Base-by-base conservation (phyloP, 169 alveolate genomes). In the Besnoitia besnoiti region DNA sequence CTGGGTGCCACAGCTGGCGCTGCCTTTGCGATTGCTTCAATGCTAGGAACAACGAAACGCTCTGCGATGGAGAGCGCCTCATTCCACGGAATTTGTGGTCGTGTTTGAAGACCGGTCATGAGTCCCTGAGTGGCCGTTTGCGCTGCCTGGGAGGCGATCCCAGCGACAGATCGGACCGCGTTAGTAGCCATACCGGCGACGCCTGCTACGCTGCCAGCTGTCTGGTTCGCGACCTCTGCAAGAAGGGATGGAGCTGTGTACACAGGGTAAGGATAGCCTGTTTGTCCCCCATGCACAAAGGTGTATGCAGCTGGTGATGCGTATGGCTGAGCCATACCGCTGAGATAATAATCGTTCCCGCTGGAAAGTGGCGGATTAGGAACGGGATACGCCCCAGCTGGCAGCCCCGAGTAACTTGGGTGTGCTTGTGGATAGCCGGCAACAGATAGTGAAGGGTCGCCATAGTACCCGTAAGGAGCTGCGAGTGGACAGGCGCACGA, bases 11-110 rank as follows among this genome's bases (percentile, higher is more conserved):
- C 16, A 39, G 87, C 0, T 14, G 87, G 87, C 5, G 87, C 87
- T 3, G 59, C 87, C 35, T 40, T 77, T 8, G 87, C 87, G n/a
- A 77, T 77, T 10, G 87, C 87, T 46, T 77, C 87, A 24, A 77
- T 77, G 59, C 87, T 77, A 30, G 87, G 87, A 30, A 77, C 87
- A 35, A 77, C 87, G 87, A 77, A 39, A 24, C n/a, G 14, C 59
- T 77, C 87, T 12, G 87, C 87, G 37, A 77, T 40, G 35, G 87
- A 77, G 59, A 77, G 50, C 8, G 87, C 87, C 16, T 77, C 87
- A 35, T 77, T 40, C 61, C 50, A 77, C 62, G 87, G 59, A 35
- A 77, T 40, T 21, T 21, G 62, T 7, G 40, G 80, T 10, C 87
- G 62, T 24, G 87, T 35, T 35, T 39, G 87, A 5, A 77, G 87